Evolutionary conservation across 139 green algal species (phyloP), one percentile per base, ranked within the genome.

Genomic region (Picochlorum sp.): DNA sequence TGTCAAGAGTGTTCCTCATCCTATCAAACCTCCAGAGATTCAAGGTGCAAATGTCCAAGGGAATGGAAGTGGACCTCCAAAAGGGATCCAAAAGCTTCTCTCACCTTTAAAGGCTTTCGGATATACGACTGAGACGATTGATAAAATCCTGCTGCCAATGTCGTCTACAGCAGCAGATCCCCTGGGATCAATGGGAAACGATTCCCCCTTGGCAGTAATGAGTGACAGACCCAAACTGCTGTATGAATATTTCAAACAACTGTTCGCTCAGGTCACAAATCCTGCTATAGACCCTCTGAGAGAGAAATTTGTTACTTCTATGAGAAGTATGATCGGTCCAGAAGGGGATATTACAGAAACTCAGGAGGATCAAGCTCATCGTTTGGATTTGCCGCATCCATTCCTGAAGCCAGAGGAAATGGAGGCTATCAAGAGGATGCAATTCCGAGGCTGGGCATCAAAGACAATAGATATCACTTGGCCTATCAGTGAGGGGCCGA

Each of bases 161-260:
- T 88, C 85, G 3, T 63, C 66, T 31, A 73, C 67, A 10, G 84
- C 71, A 18, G 80, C 80, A 4, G 92, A 97, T 72, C 79, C 91
- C n/a, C 83, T 97, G 60, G 91, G 91, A 52, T 95, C 84, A 30
- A 97, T 97, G 91, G 91, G 91, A 64, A 97, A 97, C 61, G 91
- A 97, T 69, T 81, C 90, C 0, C 80, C 92, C 3, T 81, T 97
- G 68, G 87, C 91, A 1, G 83, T 75, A 38, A 87, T 98, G 57
- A 87, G 68, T 51, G 52, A 85, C 26, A 72, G 86, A 21, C 85
- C 87, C 18, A 91, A 90, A 76, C 77, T 90, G 70, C 72, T 86
- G 16, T 90, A 80, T 54, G 91, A 98, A 75, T 97, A 97, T 80
- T 97, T 97, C 80, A 97, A 97, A 81, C 87, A 97, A 85, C 77